Base-by-base conservation (phyloP, 352 stramenopile genomes). In the Globisporangium mamillatum region DNA sequence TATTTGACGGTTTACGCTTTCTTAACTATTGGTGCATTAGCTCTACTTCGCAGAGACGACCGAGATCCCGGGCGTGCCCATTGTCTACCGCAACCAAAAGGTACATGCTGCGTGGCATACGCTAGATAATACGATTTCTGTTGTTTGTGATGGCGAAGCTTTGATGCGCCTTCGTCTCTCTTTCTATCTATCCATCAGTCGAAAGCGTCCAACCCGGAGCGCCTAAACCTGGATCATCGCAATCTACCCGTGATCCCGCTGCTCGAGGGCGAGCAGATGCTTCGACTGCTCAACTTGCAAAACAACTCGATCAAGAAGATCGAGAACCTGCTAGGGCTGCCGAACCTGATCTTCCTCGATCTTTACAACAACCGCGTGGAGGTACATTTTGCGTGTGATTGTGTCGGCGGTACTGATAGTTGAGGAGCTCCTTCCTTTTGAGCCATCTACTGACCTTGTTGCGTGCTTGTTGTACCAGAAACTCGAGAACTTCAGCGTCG, bases 321-420 rank as follows among this genome's bases (percentile, higher is more conserved):
- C 55, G 79, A 90, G 24, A 96, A 97, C 70, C 71, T 98, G 18
- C 54, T 85, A 8, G 83, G 87, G 20, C 73, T 98, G 4, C 84
- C 87, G 0, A 98, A 97, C 66, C 72, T 98, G 52, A 97, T 98
- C 38, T 98, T 98, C 54, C 70, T 98, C 0, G 92, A 98, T 50
- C 75, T 98, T 16, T 98, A 97, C 78, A 97, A 98, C 72, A 98
- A 98, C 71, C 75, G 86, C 10, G 90, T 98, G 25, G 86, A 94
- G 73, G 80, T 91, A 76, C 34, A 14, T 8, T 34, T 36, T 12
- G 22, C 61, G 14, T 18, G 48, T 32, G 20, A 27, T 44, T 8
- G 18, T 41, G 10, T 24, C 57, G 20, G 16, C 4, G 52, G 25
- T 38, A 53, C 46, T 29, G 10, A 8, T 56, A 16, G 20, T 12